Evolutionary conservation across 2,329 filamentous ascomycete genomes (phyloP), one percentile per base, ranked within the genome.

Genomic region (Endoconidiophora polonica): DNA sequence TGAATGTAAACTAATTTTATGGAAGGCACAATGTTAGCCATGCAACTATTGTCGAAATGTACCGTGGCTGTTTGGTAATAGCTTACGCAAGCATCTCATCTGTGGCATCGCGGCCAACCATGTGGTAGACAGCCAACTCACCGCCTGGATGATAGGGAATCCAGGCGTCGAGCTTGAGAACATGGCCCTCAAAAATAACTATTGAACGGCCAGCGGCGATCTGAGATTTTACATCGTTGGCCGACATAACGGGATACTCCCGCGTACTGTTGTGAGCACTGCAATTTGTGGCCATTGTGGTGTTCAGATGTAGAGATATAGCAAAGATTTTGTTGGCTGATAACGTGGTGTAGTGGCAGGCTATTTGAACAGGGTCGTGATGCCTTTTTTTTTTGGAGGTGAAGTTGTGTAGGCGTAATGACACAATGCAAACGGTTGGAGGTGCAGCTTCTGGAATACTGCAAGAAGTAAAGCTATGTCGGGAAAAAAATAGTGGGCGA

Each of bases 51-150:
- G 23, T 10, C 33, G 5, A 6, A 37, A 9, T 33, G 45, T 48
- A 38, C 23, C 3, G 37, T 18, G 14, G 26, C 12, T n/a, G 12
- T 12, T 37, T 14, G 6, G 5, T 10, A 20, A 20, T 46, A 43
- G 70, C 81, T 46, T 73, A 95, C 86, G 81, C 85, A 63, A 82
- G 86, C 54, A 96, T 81, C 66, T 96, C 91, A 63, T 95, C 88
- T 9, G 90, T 95, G 46, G 86, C 90, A 76, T 94, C 87, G 65
- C 83, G 78, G 54, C 87, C 87, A 54, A 96, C 77, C 86, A 95
- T 91, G 62, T 98, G 91, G 62, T 78, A 70, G 56, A 98, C 93
- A 49, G 90, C 77, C 66, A 87, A 91, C 59, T 90, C 81, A 57
- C 91, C 91, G 52, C 91, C 91, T 10, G 91, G 91, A 60, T 96